Percentiles rank a stretch among this genome's conserved stretches.
phyloP scores from a whole-genome alignment of 768 basidiomycete genomes.

The Guyanaporus albipodus region DNA sequence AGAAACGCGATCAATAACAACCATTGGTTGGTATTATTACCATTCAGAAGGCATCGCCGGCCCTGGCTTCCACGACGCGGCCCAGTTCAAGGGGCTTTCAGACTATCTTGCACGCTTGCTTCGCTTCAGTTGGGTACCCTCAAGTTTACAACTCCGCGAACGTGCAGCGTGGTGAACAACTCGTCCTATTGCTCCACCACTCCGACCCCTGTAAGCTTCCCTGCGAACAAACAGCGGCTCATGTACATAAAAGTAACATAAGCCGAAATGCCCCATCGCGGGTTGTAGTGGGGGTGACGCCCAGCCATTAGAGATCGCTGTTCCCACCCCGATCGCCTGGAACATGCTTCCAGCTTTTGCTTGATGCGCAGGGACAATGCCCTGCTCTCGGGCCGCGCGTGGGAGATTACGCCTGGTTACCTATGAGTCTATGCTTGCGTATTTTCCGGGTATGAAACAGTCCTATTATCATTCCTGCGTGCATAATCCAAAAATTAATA shows the following conservation, averaged over 20 bases:
- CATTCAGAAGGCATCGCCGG: conserved; percentile 6
- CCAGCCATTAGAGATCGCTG: conserved; percentile 1
- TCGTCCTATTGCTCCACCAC: conserved; percentile 5
- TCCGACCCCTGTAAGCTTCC: neutral
- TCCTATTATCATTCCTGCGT: conserved; percentile 5
- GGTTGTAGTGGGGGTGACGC: neutral
- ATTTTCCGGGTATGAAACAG: conserved; percentile 26
- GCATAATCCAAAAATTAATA: conserved; percentile 22
- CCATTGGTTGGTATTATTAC: conserved; percentile 30
- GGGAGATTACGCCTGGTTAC: conserved; percentile 4
- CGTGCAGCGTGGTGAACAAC: conserved; percentile 22
- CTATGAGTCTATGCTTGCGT: conserved; percentile 2
- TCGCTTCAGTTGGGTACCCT: conserved; percentile 1
- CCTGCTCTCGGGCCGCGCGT: conserved; percentile 3
- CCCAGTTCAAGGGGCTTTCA: neutral
- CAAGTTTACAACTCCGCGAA: conserved; percentile 31
- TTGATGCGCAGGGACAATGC: neutral
- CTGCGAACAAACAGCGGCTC: neutral
- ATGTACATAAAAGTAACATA: conserved; percentile 19
- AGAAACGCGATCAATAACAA: conserved; percentile 7
- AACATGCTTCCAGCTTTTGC: neutral
- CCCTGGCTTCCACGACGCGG: conserved; percentile 10
- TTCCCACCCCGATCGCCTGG: conserved; percentile 15
- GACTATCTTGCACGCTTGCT: neutral
- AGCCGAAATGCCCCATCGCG: conserved; percentile 1